A percentile compares a stretch with the other conserved stretches of the same genome.
phyloP scores from a whole-genome alignment of 805 yeast genomes.

The Wickerhamiella vanderwaltii region DNA sequence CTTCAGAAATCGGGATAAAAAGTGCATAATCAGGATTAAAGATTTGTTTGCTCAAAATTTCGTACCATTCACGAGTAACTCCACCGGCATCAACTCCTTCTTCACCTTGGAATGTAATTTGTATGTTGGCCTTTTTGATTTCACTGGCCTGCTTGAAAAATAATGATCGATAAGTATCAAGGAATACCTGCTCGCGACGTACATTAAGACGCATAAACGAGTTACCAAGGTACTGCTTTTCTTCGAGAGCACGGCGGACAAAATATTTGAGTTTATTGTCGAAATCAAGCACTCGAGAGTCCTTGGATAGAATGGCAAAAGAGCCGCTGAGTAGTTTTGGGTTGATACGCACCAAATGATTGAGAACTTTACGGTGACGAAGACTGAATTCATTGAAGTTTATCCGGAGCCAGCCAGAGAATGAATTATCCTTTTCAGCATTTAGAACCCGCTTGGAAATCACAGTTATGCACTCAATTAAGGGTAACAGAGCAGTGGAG shows the following conservation, averaged over 20 bases:
- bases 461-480: conserved; percentile 88
- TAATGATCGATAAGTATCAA: conserved; percentile 75
- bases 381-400: conserved; percentile 79
- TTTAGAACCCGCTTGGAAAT: conserved; percentile 74
- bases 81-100: conserved; percentile 99
- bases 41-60: conserved; percentile 85
- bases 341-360: conserved; percentile 81
- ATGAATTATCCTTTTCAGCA: conserved; percentile 41
- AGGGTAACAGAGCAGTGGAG: conserved; percentile 70
- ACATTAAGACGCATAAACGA: conserved; percentile 51
- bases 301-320: conserved; percentile 74
- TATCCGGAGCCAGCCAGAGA: conserved; percentile 61
- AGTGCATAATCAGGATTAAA: conserved; percentile 91
- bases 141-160: conserved; percentile 69
- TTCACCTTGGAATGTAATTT: conserved; percentile 80
- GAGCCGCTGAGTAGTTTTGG: conserved; percentile 95
- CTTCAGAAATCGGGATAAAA: conserved; percentile 82
- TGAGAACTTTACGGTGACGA: conserved; percentile 73
- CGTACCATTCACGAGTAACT: conserved; percentile 94
- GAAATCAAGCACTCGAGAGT: conserved; percentile 82
- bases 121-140: conserved; percentile 37
- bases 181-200: conserved; percentile 79
- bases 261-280: conserved; percentile 86
- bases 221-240: conserved; percentile 18
- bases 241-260: conserved; percentile 42